Evolutionary conservation across 2,329 filamentous ascomycete genomes (phyloP).

Genomic region (Coniochaeta sp.): DNA sequence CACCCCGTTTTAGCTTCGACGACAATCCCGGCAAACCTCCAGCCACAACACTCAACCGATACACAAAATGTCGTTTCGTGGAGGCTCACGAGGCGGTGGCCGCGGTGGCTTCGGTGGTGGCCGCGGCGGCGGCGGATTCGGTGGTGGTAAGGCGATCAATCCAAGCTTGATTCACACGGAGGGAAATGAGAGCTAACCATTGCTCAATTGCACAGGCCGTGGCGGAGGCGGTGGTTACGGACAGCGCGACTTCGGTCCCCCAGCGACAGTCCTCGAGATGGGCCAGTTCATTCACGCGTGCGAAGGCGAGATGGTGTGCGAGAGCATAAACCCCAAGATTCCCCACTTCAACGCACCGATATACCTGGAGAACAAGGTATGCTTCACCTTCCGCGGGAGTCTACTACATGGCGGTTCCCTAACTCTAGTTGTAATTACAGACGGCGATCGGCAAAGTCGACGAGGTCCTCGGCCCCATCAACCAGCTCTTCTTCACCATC

Average conservation of each 20-base stretch:
- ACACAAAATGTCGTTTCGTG: constrained; percentile 55
- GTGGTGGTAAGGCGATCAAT: not conserved
- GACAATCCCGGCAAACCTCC: not conserved
- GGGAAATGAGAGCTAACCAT: not conserved
- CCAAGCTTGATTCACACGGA: not conserved
- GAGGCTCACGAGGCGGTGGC: constrained; percentile 37
- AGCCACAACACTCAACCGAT: not conserved
- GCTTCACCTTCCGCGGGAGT: no score
- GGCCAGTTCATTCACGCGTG: constrained; percentile 89
- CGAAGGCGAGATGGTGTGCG: constrained; percentile 97
- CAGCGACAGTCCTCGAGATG: constrained; percentile 68
- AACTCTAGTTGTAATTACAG: not conserved
- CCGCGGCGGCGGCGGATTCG: constrained; percentile 38
- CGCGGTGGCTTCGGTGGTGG: constrained; percentile 33
- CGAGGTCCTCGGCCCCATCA: constrained; percentile 94
- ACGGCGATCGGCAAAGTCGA: constrained; percentile 50
- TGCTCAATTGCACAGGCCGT: constrained; percentile 45
- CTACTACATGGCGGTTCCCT: no score
- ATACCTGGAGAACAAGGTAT: constrained; percentile 95
- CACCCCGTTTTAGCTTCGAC: not conserved
- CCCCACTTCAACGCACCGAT: constrained; percentile 99
- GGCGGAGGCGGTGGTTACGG: constrained; percentile 44
- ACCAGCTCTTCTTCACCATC: constrained; percentile 97
- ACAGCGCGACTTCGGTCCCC: constrained; percentile 53
- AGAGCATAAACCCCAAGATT: constrained; percentile 89